Evolutionary conservation across 208 protist species (phyloP).

Genomic region (Jaenimonas drosophilae): DNA sequence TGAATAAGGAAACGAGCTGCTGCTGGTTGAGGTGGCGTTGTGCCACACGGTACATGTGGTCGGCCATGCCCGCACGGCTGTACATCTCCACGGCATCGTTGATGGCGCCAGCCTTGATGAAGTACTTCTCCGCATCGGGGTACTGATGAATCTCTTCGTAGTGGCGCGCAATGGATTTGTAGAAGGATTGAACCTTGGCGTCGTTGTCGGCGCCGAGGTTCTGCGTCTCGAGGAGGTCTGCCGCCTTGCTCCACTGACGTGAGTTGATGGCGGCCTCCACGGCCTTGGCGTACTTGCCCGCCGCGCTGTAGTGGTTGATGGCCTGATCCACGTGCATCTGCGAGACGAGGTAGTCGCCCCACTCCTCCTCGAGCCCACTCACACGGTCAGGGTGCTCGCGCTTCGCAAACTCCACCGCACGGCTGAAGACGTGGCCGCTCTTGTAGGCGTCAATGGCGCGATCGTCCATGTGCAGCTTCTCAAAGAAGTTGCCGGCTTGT

Average conservation of each 20-base stretch:
- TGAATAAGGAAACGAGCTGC: slow-evolving; percentile 89
- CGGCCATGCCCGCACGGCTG: slow-evolving; percentile 84
- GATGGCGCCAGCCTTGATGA: slow-evolving; percentile 80
- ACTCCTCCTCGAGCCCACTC: slow-evolving; percentile 87
- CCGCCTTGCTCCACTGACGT: slow-evolving; percentile 92
- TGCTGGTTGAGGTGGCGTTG: slow-evolving; percentile 84
- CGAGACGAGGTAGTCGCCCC: slow-evolving; percentile 95
- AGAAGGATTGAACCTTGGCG: slow-evolving; percentile 56
- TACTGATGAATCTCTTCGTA: slow-evolving; percentile 91
- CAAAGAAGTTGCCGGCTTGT: slow-evolving; percentile 95
- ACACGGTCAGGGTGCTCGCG: slow-evolving; percentile 72
- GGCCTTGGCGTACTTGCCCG: slow-evolving; percentile 90
- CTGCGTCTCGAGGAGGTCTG: slow-evolving; percentile 72
- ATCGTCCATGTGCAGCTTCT: slow-evolving; percentile 89
- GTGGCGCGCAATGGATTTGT: slow-evolving; percentile 89
- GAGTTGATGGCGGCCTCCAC: slow-evolving; percentile 94
- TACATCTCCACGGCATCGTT: slow-evolving; percentile 96
- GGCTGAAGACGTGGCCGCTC: slow-evolving; percentile 89
- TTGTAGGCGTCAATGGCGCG: slow-evolving; percentile 93
- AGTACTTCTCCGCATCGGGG: slow-evolving; percentile 92
- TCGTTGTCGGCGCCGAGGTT: slow-evolving; percentile 32
- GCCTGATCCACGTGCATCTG: slow-evolving; percentile 94
- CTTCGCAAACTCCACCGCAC: slow-evolving; percentile 92
- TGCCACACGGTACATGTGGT: slow-evolving; percentile 92
- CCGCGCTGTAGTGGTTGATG: slow-evolving; percentile 97